Conservation (phyloP, 257 asterid species). For the Penstemon davidsonii region DNA sequence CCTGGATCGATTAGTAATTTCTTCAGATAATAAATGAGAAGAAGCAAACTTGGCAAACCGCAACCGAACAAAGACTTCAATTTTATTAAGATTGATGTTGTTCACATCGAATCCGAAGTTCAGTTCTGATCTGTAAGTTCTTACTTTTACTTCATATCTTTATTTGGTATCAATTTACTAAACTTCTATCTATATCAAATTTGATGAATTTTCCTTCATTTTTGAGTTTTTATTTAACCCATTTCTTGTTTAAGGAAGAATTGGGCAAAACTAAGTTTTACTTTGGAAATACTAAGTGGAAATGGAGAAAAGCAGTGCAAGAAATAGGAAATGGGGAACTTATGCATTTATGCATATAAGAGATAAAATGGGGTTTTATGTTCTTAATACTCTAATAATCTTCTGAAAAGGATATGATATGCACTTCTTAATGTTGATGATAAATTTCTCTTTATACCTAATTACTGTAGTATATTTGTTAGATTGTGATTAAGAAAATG, state of each 20-base stretch:
- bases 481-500: neutral
- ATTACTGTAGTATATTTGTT: neutral
- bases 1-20: neutral
- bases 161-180: neutral
- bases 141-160: slow-evolving; percentile 9
- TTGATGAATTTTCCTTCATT: slow-evolving; percentile 9
- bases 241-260: slow-evolving; percentile 10
- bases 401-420: neutral
- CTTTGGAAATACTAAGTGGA: slow-evolving; percentile 5
- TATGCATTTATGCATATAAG: neutral
- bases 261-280: neutral
- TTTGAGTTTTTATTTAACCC: neutral
- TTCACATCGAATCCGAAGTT: slow-evolving; percentile 12
- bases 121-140: slow-evolving; percentile 40
- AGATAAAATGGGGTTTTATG: neutral
- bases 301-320: slow-evolving; percentile 8
- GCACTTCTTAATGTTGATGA: neutral
- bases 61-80: slow-evolving; percentile 22
- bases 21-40: slow-evolving; percentile 14
- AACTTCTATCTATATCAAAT: slow-evolving; percentile 2
- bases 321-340: slow-evolving; percentile 9
- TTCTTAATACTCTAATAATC: neutral
- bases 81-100: slow-evolving; percentile 34
- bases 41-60: slow-evolving; percentile 14
- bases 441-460: too few species aligned